Base-by-base conservation (phyloP, 176 grass and related monocot species). In the Aegilops longissima region DNA sequence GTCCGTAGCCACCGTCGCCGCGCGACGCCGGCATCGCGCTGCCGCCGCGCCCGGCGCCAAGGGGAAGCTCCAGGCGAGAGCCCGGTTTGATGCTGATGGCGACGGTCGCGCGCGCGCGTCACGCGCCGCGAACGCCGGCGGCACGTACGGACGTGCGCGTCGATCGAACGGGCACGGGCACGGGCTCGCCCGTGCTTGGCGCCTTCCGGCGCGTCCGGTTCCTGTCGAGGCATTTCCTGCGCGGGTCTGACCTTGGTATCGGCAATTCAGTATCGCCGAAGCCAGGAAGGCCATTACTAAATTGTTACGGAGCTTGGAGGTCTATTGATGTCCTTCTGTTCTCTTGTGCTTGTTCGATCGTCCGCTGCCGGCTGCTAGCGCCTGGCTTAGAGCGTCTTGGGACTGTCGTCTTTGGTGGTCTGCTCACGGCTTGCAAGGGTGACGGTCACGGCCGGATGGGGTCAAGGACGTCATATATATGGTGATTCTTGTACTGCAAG, bases 141-240 rank as follows among this genome's bases (percentile, higher is more conserved):
- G 88, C 77, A 17, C 72, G 51, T 18, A 44, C 10, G 70, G 30
- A 27, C 61, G 61, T 61, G 59, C 67, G 51, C 24, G 27, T 27
- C 27, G 27, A 27, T 27, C 27, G 27, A 27, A 27, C 27, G 27
- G 27, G 27, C 27, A 27, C 27, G 27, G 27, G 27, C 27, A 27
- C 27, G 27, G 27, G 27, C 27, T 27, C 27, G 27, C 27, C 27
- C 27, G 27, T 27, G 27, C 27, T 27, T 31, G 88, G 58, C 72
- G 88, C 42, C n/a, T 87, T 66, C 89, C 80, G 18, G 3, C 66
- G 54, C 35, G 84, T 73, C 84, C 73, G 72, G 18, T 83, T 79
- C 84, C 89, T 80, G 84, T 90, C 89, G 61, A 90, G 89, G 84
- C 84, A 87, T 87, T 90, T 79, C 84, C 1, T 90, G 84, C 80